phyloP scores from a whole-genome alignment of 1,284 basidiomycete genomes.

The Papiliotrema laurentii region DNA sequence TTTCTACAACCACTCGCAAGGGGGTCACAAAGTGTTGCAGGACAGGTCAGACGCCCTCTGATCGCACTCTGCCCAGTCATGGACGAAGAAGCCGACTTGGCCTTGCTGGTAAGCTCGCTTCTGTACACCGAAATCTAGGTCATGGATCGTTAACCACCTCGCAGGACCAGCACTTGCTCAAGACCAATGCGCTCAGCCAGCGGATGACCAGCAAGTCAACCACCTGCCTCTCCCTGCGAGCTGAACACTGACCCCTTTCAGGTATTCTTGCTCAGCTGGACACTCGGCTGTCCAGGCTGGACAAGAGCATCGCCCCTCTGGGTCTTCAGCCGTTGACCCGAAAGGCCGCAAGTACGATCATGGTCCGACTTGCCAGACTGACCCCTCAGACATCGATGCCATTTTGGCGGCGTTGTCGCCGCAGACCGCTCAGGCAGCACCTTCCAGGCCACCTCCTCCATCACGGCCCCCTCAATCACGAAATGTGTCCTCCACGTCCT shows the following conservation, averaged over 20 bases:
- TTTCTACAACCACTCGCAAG: background rate
- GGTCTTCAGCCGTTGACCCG: constrained; percentile 39
- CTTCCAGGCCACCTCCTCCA: constrained; percentile 1
- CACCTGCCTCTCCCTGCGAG: background rate
- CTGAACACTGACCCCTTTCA: constrained; percentile 5
- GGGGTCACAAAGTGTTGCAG: background rate
- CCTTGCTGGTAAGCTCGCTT: constrained; percentile 37
- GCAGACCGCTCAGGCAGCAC: constrained; percentile 1
- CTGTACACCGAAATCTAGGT: no score
- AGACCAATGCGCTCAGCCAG: constrained; percentile 45
- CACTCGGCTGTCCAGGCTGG: constrained; percentile 40
- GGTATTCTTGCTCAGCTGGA: constrained; percentile 46
- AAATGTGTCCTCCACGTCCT: constrained; percentile 4
- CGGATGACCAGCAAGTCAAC: constrained; percentile 42
- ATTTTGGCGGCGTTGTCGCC: constrained; percentile 17
- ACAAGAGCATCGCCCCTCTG: constrained; percentile 46
- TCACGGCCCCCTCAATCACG: constrained; percentile 6
- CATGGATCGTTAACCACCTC: background rate
- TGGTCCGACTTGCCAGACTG: background rate
- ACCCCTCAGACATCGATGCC: constrained; percentile 31
- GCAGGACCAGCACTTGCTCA: constrained; percentile 46
- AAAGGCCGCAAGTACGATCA: constrained; percentile 29
- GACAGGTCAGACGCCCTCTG: no score
- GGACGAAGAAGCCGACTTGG: constrained; percentile 47
- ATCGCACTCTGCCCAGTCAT: constrained; percentile 21